Evolutionary conservation across 371 early-diverging fungal species (phyloP).

Genomic region (Mortierella sp.): DNA sequence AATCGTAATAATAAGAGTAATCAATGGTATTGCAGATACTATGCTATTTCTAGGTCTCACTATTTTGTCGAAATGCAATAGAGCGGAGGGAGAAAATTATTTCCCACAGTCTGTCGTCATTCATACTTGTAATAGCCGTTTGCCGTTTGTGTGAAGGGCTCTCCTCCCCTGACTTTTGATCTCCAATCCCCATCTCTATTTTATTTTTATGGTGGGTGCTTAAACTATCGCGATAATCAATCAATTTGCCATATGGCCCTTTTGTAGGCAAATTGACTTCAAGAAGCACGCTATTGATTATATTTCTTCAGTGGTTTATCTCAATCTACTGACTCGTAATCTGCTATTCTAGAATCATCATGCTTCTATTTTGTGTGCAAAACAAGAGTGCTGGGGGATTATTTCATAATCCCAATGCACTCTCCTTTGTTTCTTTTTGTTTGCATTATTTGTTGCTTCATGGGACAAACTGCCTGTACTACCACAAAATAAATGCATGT

Average conservation of each 20-base stretch:
- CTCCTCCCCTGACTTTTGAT: not conserved
- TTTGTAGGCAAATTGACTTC: not conserved
- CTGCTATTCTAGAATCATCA: not conserved
- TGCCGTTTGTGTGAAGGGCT: not conserved
- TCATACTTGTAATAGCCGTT: no score
- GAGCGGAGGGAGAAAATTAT: not conserved
- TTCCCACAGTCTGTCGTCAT: conserved; percentile 10
- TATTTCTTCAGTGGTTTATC: not conserved
- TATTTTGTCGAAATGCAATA: not conserved
- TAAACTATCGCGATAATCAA: not conserved
- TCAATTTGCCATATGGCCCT: conserved; percentile 7
- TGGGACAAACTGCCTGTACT: not conserved
- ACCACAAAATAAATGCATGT: not conserved
- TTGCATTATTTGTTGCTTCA: not conserved
- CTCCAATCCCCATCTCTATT: not conserved
- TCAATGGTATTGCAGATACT: not conserved
- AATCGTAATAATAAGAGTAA: not conserved
- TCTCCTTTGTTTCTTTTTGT: not conserved
- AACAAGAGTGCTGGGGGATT: not conserved
- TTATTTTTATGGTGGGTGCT: not conserved
- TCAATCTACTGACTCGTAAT: not conserved
- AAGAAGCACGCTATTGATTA: not conserved
- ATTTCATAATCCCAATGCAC: not conserved
- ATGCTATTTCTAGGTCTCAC: not conserved
- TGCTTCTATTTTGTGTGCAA: not conserved